Conservation (phyloP, 306 rosid species). For the Quercus dentata region DNA sequence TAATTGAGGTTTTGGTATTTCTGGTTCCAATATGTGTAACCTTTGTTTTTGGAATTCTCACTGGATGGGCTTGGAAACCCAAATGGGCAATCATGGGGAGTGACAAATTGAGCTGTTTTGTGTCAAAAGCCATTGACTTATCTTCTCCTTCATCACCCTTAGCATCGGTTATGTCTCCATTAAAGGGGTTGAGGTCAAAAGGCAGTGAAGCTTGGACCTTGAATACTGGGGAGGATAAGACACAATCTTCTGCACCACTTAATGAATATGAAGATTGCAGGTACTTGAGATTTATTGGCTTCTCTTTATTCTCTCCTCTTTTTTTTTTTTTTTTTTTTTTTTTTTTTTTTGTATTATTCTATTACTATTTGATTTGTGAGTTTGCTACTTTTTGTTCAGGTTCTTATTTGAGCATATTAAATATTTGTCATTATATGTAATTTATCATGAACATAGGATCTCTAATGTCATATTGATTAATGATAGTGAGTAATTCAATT, state of each 20-base stretch:
- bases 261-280: conserved; percentile 21
- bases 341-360: background rate
- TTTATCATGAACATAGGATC: background rate
- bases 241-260: conserved; percentile 17
- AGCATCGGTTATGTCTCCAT: background rate
- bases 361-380: background rate
- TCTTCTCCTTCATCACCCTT: conserved; percentile 23
- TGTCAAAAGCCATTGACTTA: conserved; percentile 37
- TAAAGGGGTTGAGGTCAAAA: conserved; percentile 21
- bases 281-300: conserved; percentile 23
- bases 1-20: conserved; percentile 23
- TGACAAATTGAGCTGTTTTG: conserved; percentile 26
- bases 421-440: background rate
- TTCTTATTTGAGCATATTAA: background rate
- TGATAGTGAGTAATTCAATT: background rate
- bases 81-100: conserved; percentile 41
- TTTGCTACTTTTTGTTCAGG: background rate
- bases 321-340: background rate
- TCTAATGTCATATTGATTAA: background rate
- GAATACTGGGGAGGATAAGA: conserved; percentile 13
- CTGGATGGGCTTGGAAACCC: conserved; percentile 61
- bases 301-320: background rate
- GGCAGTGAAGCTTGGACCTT: conserved; percentile 16
- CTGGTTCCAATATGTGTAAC: conserved; percentile 36
- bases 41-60: conserved; percentile 34